A percentile compares a stretch with the other conserved stretches of the same genome.
phyloP scores from a whole-genome alignment of 495 filamentous ascomycete species.

The Aspergillus bridgeri region DNA sequence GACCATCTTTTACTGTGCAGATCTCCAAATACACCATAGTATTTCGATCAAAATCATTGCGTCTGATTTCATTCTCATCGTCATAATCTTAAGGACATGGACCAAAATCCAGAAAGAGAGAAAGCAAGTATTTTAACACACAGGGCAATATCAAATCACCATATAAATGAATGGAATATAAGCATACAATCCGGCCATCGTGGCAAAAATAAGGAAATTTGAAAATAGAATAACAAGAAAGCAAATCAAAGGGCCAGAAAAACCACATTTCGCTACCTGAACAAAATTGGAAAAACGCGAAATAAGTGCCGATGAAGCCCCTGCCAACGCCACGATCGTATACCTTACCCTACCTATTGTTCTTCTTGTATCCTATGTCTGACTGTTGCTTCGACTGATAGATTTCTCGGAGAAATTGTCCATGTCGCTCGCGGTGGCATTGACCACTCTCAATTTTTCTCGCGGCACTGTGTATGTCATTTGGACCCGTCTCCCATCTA shows the following conservation, averaged over 20 bases:
- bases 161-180: slow-evolving; percentile 10
- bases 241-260: not conserved
- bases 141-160: slow-evolving; percentile 8
- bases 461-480: slow-evolving; percentile 91
- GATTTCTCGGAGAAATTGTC: slow-evolving; percentile 33
- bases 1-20: not conserved
- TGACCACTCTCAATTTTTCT: slow-evolving; percentile 81
- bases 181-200: slow-evolving; percentile 6
- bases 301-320: not conserved
- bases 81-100: not conserved
- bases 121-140: slow-evolving; percentile 5
- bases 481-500: slow-evolving; percentile 77
- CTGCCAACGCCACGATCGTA: not conserved
- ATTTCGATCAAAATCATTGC: not conserved
- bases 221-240: not conserved
- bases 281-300: not conserved
- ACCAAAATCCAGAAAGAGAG: not conserved
- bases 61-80: slow-evolving; percentile 1
- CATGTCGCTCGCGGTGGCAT: slow-evolving; percentile 47
- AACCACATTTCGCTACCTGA: not conserved
- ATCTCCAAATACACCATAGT: not conserved
- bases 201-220: not conserved
- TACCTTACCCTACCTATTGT: not conserved
- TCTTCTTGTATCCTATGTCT: not conserved
- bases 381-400: slow-evolving; percentile 23